Base-by-base conservation (phyloP, 345 rosid species). In the Eucalyptus curtisii region DNA sequence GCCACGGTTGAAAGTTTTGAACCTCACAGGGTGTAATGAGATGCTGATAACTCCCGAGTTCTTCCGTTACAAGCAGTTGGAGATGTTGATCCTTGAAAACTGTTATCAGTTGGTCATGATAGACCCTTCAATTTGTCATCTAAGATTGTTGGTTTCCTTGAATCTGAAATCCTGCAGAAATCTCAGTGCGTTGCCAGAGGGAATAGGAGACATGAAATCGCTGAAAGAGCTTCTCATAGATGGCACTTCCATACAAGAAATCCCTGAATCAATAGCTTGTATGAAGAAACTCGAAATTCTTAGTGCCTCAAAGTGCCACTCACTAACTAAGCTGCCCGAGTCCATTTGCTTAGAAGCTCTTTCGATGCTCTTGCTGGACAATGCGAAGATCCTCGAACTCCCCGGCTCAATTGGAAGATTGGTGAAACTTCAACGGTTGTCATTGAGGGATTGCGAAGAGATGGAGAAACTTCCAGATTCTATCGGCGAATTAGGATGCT, bases 121-220 rank as follows among this genome's bases (percentile, higher is more conserved):
- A 55, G 61, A 24, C 30, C 13, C 13, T 55, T 55, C 61, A 0
- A 55, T 55, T 1, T 55, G 61, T 10, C 14, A 3, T 3, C 31
- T 59, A 59, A 27, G 1, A 12, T 27, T 0, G 0, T 27, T 59
- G 16, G 16, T 59, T 59, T 59, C 16, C 16, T 59, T 59, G 68
- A 59, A 27, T 13, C 12, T 59, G 68, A 59, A 27, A 59, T 59
- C 4, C 7, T 59, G 68, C 68, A 27, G 31, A 1, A 13, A 3
- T 59, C 31, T 59, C 1, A 12, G 16, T 59, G 4, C 3, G 68
- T 13, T 59, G 68, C 68, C 68, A 0, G 4, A 6, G 8, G 68
- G 3, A 27, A 59, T 59, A 0, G 31, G 8, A 12, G 1, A 59
- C 2, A 27, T 59, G 68, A 1, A 27, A 59, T 1, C 15, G 7